Evolutionary conservation across 768 basidiomycete genomes (phyloP), one percentile per base, ranked within the genome.

Genomic region (Lactarius psammicola): DNA sequence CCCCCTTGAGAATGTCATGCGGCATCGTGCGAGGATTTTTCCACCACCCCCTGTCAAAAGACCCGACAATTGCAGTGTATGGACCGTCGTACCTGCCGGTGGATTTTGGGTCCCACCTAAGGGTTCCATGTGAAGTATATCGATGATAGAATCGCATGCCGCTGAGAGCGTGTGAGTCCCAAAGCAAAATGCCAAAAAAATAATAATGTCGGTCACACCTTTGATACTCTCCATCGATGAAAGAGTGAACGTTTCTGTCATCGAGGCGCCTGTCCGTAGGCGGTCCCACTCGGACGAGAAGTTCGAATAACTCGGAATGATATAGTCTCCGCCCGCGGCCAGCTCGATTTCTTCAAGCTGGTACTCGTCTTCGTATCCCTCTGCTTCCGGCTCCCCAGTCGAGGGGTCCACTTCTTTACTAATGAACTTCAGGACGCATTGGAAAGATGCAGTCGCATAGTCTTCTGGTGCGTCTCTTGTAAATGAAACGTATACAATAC

Each of bases 291-390:
- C 97, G 59, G 90, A 84, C 62, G 87, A 84, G 78, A 98, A 98
- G 28, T 92, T 91, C 13, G 86, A 87, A 72, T 98, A 98, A 71
- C 85, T 95, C n/a, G 97, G 96, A 46, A 95, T 80, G 73, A 99
- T 92, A 76, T 96, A 99, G 79, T 98, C 96, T 30, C 69, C 69
- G 2, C 89, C 91, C 13, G 93, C 95, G 65, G 89, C 88, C 60
- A 99, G 81, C 75, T 98, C 97, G 63, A 97, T 85, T 67, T 98
- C 97, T 76, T 99, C 97, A 51, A 98, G 80, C 76, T 94, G 92
- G 77, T 99, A 99, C 77, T 98, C 96, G 79, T 98, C 97, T 74
- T 95, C 92, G 76, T 98, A 99, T n/a, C 97, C 97, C 61, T 97
- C 95, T 69, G 92, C 94, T 77, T 99, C 97, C 10, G 97, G 97